phyloP scores from a whole-genome alignment of 1,284 basidiomycete species.

The Marasmius tenuissimus region DNA sequence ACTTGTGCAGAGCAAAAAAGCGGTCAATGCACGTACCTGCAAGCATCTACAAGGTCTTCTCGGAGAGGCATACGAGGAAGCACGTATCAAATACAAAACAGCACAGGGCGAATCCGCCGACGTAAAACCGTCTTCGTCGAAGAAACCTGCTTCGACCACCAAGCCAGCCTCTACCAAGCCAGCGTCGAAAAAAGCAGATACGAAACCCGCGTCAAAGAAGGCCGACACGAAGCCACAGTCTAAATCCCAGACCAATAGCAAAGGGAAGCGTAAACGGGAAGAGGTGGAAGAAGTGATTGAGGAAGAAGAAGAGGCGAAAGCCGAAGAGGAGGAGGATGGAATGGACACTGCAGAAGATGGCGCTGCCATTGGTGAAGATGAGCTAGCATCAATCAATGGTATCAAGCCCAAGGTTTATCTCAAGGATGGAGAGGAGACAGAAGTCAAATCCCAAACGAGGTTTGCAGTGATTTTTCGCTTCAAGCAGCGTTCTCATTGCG shows the following conservation, averaged over 20 bases:
- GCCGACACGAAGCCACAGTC: conserved; percentile 9
- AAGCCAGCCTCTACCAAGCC: conserved; percentile 11
- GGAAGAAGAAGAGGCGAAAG: conserved; percentile 11
- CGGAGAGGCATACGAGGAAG: conserved; percentile 40
- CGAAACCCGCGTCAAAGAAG: conserved; percentile 10
- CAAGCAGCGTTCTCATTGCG: not conserved
- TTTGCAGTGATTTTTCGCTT: conserved; percentile 15
- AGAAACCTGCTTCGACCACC: conserved; percentile 14
- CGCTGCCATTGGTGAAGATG: conserved; percentile 23
- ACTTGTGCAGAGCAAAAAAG: conserved; percentile 21
- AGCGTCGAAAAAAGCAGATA: conserved; percentile 8
- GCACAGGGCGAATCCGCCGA: conserved; percentile 9
- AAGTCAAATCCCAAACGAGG: conserved; percentile 44
- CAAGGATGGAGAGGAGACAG: conserved; percentile 42
- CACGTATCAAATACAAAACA: conserved; percentile 23
- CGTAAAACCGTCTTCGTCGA: conserved; percentile 12
- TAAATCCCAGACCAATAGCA: not conserved
- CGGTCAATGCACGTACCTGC: conserved; percentile 38
- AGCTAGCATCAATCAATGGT: conserved; percentile 44
- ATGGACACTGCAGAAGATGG: not conserved
- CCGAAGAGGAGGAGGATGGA: conserved; percentile 2
- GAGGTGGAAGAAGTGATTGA: conserved; percentile 16
- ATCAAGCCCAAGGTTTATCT: conserved; percentile 42
- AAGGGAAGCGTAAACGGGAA: not conserved
- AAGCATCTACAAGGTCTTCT: conserved; percentile 41